Percentiles rank a stretch among this genome's conserved stretches.
Conservation (phyloP, 1,284 basidiomycete genomes). For the Rhodotorula sp. region DNA sequence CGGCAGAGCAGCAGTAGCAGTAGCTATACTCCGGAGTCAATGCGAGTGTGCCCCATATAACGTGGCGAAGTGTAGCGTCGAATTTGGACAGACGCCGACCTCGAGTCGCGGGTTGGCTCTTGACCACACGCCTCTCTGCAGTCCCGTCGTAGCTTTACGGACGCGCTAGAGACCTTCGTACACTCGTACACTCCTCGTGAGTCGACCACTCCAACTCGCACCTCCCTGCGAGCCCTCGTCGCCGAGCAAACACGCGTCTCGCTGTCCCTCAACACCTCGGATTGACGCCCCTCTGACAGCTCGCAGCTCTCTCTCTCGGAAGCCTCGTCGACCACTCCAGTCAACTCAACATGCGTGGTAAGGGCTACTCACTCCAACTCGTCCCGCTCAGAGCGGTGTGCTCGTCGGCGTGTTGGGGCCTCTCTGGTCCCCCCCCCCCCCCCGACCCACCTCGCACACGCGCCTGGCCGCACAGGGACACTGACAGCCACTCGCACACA, state of each 20-base stretch:
- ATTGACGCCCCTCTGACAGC: neutral
- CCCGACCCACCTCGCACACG: neutral
- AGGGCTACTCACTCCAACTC: neutral
- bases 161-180: conserved; percentile 22
- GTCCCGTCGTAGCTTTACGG: conserved; percentile 34
- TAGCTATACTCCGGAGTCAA: too few species aligned
- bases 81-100: neutral
- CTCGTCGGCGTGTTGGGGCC: neutral
- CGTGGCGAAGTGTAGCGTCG: too few species aligned
- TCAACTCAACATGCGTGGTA: conserved; percentile 12
- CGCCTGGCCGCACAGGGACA: neutral
- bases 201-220: neutral
- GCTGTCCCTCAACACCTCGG: conserved; percentile 6
- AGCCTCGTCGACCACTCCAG: too few species aligned
- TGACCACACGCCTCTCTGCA: conserved; percentile 15
- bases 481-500: conserved; percentile 1
- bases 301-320: neutral
- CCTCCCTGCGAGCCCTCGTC: neutral
- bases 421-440: neutral
- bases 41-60: neutral
- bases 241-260: conserved; percentile 1
- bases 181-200: neutral
- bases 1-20: too few species aligned
- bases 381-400: neutral
- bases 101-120: neutral